phyloP scores from a whole-genome alignment of 2,329 filamentous ascomycete genomes.

The Monilinia aucupariae region DNA sequence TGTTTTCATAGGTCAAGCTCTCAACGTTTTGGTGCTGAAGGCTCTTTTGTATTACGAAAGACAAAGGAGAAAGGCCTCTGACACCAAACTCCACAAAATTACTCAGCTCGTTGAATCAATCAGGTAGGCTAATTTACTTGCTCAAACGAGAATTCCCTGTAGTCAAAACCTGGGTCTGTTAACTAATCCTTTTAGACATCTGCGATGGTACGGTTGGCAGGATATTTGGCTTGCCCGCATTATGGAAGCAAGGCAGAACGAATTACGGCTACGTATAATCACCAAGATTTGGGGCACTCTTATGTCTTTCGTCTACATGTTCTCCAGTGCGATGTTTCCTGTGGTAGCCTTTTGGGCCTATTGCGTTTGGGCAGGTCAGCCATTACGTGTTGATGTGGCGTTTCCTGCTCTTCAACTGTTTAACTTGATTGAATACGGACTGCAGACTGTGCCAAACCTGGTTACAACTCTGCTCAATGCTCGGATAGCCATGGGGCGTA shows the following conservation, averaged over 20 bases:
- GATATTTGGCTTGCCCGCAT: conserved; percentile 66
- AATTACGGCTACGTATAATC: conserved; percentile 60
- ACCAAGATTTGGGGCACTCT: conserved; percentile 56
- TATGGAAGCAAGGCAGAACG: conserved; percentile 60
- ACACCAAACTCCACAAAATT: conserved; percentile 71
- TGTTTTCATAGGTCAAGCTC: conserved; percentile 60
- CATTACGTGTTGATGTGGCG: conserved; percentile 72
- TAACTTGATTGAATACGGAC: conserved; percentile 63
- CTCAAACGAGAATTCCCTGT: neutral
- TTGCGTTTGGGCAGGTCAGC: conserved; percentile 62
- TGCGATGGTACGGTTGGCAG: conserved; percentile 62
- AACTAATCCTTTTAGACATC: conserved; percentile 19
- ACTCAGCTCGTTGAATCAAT: conserved; percentile 72
- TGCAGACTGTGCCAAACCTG: conserved; percentile 69
- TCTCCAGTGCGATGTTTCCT: conserved; percentile 70
- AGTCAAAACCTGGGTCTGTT: too few species aligned
- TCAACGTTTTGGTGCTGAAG: conserved; percentile 65
- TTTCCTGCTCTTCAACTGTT: conserved; percentile 85
- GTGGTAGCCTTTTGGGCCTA: conserved; percentile 78
- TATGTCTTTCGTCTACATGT: conserved; percentile 64
- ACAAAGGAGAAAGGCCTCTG: conserved; percentile 66
- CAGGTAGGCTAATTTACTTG: conserved; percentile 13
- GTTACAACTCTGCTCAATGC: conserved; percentile 76
- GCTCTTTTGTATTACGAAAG: conserved; percentile 64
- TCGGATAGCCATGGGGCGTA: conserved; percentile 72